A percentile compares a stretch with the other conserved stretches of the same genome.
Evolutionary conservation across 805 yeast genomes (phyloP).

Genomic region (Diddensiella santjacobensis): DNA sequence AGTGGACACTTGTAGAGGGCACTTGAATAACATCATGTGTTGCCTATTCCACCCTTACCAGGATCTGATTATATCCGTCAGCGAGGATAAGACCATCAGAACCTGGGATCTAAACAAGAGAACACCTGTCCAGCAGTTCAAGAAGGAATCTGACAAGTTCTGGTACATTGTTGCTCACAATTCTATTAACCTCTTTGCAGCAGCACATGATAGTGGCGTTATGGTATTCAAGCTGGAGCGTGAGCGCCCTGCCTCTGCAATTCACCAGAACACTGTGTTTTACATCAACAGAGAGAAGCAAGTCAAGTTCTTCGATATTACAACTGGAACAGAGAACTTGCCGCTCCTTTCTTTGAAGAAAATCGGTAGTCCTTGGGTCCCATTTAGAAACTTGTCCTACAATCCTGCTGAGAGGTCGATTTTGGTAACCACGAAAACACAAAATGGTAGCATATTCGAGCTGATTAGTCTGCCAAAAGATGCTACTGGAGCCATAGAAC

Average conservation of each 20-base stretch:
- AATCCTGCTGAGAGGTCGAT: slow-evolving; percentile 90
- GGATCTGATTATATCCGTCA: slow-evolving; percentile 86
- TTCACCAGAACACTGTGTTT: slow-evolving; percentile 67
- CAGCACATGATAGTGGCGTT: slow-evolving; percentile 95
- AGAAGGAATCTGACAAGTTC: slow-evolving; percentile 90
- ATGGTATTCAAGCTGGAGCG: slow-evolving; percentile 97
- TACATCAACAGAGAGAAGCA: slow-evolving; percentile 83
- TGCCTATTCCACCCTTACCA: slow-evolving; percentile 91
- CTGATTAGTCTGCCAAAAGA: slow-evolving; percentile 77
- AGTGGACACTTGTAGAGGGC: slow-evolving; percentile 97
- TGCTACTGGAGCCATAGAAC: slow-evolving; percentile 90
- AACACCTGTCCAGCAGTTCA: slow-evolving; percentile 88
- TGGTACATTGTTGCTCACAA: slow-evolving; percentile 94
- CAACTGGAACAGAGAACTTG: slow-evolving; percentile 57
- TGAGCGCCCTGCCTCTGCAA: slow-evolving; percentile 89
- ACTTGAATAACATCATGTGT: slow-evolving; percentile 86
- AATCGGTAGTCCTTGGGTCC: slow-evolving; percentile 81
- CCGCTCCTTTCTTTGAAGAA: slow-evolving; percentile 83
- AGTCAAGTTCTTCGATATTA: slow-evolving; percentile 73
- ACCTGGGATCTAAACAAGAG: slow-evolving; percentile 96
- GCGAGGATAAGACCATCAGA: slow-evolving; percentile 94
- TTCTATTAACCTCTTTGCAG: slow-evolving; percentile 83
- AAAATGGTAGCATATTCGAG: slow-evolving; percentile 59
- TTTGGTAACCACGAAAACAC: slow-evolving; percentile 65
- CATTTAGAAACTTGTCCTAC: slow-evolving; percentile 78